A percentile compares a stretch with the other conserved stretches of the same genome.
Evolutionary conservation across 2,329 filamentous ascomycete genomes (phyloP).

Genomic region (Ceratocystis huliohia): DNA sequence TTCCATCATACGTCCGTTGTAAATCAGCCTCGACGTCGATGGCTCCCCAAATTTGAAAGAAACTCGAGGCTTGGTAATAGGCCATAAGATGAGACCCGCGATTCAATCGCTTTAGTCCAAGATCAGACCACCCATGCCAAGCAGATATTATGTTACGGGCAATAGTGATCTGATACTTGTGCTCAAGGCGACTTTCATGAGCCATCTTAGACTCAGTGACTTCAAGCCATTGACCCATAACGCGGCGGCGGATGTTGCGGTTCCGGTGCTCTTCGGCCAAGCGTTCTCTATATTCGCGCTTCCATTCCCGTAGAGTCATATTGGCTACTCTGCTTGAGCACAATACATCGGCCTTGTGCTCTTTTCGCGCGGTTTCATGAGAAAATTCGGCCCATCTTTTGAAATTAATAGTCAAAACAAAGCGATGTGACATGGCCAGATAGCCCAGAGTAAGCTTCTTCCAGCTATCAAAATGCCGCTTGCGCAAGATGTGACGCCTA

Average conservation of each 20-base stretch:
- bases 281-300: constrained; percentile 13
- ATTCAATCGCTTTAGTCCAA: background rate
- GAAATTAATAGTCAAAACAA: constrained; percentile 16
- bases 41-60: constrained; percentile 6
- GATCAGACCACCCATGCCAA: constrained; percentile 14
- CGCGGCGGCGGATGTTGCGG: constrained; percentile 12
- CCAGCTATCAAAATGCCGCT: constrained; percentile 27
- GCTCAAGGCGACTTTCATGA: constrained; percentile 8
- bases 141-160: background rate
- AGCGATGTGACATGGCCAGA: constrained; percentile 14
- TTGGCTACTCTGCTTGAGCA: constrained; percentile 19
- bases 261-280: constrained; percentile 17
- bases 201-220: constrained; percentile 9
- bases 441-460: constrained; percentile 21
- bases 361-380: constrained; percentile 11
- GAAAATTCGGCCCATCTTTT: constrained; percentile 20
- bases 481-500: constrained; percentile 56
- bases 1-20: constrained; percentile 9
- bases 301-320: constrained; percentile 18
- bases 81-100: constrained; percentile 10
- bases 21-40: constrained; percentile 9
- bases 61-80: background rate
- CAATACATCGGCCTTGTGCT: constrained; percentile 16
- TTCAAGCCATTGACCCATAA: constrained; percentile 20
- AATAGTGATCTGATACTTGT: constrained; percentile 8